Evolutionary conservation across 1,284 basidiomycete species (phyloP), one percentile per base, ranked within the genome.

Genomic region (Ustilago vetiveriae): DNA sequence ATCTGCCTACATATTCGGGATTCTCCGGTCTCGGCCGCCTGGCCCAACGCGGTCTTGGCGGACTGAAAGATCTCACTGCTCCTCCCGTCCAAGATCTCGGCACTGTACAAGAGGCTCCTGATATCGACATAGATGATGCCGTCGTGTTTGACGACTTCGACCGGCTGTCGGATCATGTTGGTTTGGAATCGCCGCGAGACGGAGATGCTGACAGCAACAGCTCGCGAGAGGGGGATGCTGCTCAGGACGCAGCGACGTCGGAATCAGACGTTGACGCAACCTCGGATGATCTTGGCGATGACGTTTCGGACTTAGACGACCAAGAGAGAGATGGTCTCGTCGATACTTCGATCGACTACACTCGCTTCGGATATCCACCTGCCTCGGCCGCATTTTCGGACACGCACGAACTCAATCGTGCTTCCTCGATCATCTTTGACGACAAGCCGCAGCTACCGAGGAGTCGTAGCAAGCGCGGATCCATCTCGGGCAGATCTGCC

Each of bases 21-120:
- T 91, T 93, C 73, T 86, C 88, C n/a, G 88, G 85, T 37, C 84
- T 92, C 9, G 92, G 76, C 16, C 55, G 51, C 33, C 21, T 70
- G 38, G 74, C 62, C 16, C 62, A 71, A 33, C 62, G 68, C 13
- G 53, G 52, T 19, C 58, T 59, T 8, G 63, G 46, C 9, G 68
- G 68, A 30, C 68, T 71, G 42, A 71, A 57, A 36, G 68, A 71
- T 40, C 51, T 71, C 21, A 62, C 68, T 19, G 45, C 52, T 1
- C 43, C 46, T 6, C 50, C 58, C 7, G 51, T 40, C 1, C 23
- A 50, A 7, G 41, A 30, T 3, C n/a, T 21, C 2, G 38, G 37
- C 7, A 42, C 43, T 14, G 35, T 32, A 19, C 26, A 22, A 17
- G 44, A 39, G 6, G 21, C 17, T 5, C 42, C 26, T 3, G 55